phyloP scores from a whole-genome alignment of 108 stramenopile species.

The Fistulifera solaris region DNA sequence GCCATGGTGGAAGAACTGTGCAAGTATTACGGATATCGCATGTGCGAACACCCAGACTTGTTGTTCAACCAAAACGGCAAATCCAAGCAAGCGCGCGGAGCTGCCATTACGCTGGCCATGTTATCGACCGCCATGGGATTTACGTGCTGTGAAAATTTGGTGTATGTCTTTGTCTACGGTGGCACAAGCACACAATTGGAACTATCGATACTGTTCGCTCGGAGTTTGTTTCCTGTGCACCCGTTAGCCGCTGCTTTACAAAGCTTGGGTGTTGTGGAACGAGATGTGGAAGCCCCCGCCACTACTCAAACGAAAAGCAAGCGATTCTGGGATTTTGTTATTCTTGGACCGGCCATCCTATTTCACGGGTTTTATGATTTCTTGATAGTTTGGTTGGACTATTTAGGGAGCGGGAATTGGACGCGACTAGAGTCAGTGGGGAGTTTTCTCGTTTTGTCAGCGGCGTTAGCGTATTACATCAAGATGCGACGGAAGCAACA shows the following conservation, averaged over 20 bases:
- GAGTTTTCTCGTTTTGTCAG: too few relatives aligned
- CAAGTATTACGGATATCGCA: slow-evolving; percentile 78
- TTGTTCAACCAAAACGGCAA: slow-evolving; percentile 23
- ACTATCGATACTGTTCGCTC: slow-evolving; percentile 55
- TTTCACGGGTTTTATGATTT: slow-evolving; percentile 82
- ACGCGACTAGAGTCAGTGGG: not conserved
- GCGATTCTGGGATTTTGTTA: slow-evolving; percentile 1
- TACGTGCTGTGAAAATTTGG: slow-evolving; percentile 75
- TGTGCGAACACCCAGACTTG: slow-evolving; percentile 84
- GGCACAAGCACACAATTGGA: slow-evolving; percentile 24
- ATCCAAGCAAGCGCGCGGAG: slow-evolving; percentile 20
- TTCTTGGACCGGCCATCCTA: slow-evolving; percentile 57
- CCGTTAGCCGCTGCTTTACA: slow-evolving; percentile 80
- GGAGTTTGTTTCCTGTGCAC: slow-evolving; percentile 71
- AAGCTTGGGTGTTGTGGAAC: slow-evolving; percentile 64
- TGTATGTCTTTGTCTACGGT: slow-evolving; percentile 80
- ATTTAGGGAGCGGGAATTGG: slow-evolving; percentile 21
- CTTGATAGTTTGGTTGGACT: slow-evolving; percentile 58
- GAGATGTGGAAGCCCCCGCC: slow-evolving; percentile 58
- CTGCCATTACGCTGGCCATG: slow-evolving; percentile 75
- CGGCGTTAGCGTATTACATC: too few relatives aligned
- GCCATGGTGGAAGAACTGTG: slow-evolving; percentile 68
- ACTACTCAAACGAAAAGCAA: too few relatives aligned
- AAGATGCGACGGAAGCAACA: too few relatives aligned
- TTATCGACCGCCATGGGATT: slow-evolving; percentile 73